Conservation (phyloP, 164 flowering plant genomes). For the Chimonanthus praecox region DNA sequence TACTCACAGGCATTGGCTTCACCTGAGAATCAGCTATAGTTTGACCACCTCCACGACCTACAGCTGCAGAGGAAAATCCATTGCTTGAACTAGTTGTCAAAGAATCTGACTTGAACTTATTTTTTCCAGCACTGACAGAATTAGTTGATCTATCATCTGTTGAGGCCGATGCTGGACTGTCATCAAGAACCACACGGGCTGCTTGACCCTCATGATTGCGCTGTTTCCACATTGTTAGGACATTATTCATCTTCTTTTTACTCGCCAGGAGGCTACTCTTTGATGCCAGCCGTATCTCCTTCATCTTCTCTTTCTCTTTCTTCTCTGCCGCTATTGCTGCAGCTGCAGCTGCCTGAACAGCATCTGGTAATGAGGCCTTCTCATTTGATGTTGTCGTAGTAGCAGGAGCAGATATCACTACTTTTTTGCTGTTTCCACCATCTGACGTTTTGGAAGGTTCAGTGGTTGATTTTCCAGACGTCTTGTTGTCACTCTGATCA, state of each 20-base stretch:
- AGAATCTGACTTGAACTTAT: conserved; percentile 45
- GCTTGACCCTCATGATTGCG: conserved; percentile 94
- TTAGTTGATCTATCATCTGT: conserved; percentile 38
- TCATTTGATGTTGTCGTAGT: conserved; percentile 61
- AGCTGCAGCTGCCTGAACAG: conserved; percentile 96
- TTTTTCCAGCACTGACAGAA: conserved; percentile 19
- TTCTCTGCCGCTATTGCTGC: conserved; percentile 99
- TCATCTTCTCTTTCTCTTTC: conserved; percentile 86
- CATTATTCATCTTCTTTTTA: conserved; percentile 97
- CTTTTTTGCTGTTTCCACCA: conserved; percentile 52
- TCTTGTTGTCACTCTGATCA: conserved; percentile 54
- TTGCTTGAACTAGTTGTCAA: conserved; percentile 17
- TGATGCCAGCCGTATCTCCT: conserved; percentile 86
- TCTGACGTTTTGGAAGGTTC: conserved; percentile 57
- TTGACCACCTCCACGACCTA: conserved; percentile 21
- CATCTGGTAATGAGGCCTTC: conserved; percentile 84
- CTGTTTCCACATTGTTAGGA: conserved; percentile 95
- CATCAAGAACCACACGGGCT: conserved; percentile 75
- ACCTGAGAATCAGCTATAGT: conserved; percentile 38
- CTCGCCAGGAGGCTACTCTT: conserved; percentile 88
- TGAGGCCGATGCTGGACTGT: conserved; percentile 30
- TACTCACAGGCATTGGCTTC: conserved; percentile 51
- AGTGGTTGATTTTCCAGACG: conserved; percentile 39
- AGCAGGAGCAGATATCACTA: conserved; percentile 95
- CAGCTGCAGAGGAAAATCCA: conserved; percentile 22